Conservation (phyloP, 331 rosid species). For the Rosa hybrid region DNA sequence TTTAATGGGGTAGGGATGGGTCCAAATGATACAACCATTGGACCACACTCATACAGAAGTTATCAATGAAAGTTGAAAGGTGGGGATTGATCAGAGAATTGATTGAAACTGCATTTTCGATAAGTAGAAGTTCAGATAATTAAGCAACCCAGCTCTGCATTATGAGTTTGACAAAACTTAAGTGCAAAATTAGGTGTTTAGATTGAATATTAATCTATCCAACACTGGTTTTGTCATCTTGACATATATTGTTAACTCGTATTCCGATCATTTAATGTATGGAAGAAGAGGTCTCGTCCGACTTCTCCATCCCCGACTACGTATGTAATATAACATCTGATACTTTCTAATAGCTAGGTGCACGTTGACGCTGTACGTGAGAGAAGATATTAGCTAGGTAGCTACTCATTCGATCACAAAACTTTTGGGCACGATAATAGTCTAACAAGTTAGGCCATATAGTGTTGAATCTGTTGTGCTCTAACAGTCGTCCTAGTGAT, state of each 20-base stretch:
- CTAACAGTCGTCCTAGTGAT: neutral
- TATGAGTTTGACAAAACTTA: neutral
- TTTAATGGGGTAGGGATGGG: neutral
- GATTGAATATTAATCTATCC: neutral
- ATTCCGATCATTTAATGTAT: neutral
- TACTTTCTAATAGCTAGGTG: neutral
- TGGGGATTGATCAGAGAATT: neutral
- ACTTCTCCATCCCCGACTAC: too few species aligned
- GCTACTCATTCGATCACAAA: neutral
- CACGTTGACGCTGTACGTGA: neutral
- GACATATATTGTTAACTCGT: neutral
- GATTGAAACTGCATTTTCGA: neutral
- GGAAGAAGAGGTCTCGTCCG: too few species aligned
- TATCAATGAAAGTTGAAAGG: slow-evolving; percentile 6
- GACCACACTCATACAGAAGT: neutral
- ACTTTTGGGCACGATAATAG: neutral
- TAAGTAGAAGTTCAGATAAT: neutral
- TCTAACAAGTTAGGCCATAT: neutral
- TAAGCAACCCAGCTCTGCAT: neutral
- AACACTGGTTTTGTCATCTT: neutral
- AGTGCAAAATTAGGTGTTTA: neutral
- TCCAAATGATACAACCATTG: neutral
- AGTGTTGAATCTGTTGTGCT: neutral
- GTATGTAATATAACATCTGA: neutral
- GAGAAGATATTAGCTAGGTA: neutral